Evolutionary conservation across 1,284 basidiomycete species (phyloP), one percentile per base, ranked within the genome.

Genomic region (Papiliotrema fonsecae): DNA sequence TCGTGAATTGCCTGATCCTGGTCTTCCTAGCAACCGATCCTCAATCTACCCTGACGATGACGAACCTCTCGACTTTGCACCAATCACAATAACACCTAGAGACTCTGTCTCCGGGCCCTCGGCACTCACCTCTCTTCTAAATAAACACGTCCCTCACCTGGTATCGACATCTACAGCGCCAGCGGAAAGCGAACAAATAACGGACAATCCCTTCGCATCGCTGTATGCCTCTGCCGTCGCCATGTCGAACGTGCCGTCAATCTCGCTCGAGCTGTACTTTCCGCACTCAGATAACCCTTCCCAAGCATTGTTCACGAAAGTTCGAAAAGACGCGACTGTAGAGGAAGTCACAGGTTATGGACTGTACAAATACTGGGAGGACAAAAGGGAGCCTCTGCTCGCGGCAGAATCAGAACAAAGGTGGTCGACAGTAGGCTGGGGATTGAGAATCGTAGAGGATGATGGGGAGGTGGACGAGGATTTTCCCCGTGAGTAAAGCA

Each of bases 391-490:
- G 40, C 92, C 91, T 0, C 82, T 82, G 60, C 70, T 96, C 26
- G 83, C 85, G 58, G 82, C 82, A 42, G 70, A 62, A 28, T 67
- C 68, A 26, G 66, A 65, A 21, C 59, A 81, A 47, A 80, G 74
- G 59, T 75, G 88, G 47, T 85, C 81, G 36, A 87, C 88, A 0
- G 78, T 88, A 1, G 91, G 88, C 0, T 99, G 94, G 93, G 85
- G 90, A n/a, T 71, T 99, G 72, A 78, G 91, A 51, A 92, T 98
- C 49, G 89, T 93, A 7, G 94, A 99, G 65, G 89, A 93, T 45
- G 92, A 97, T 69, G 96, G 96, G 16, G 91, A 97, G 70, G 91
- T 97, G 0, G 96, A 99, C 67, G 94, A 97, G 68, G 96, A 99
- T 72, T 98, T 94, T 64, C 94, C 96, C 26, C 84, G 89, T 92